Percentiles rank a stretch among this genome's conserved stretches.
Evolutionary conservation across 2,329 filamentous ascomycete species (phyloP).

Genomic region (Penicillium decumbens): DNA sequence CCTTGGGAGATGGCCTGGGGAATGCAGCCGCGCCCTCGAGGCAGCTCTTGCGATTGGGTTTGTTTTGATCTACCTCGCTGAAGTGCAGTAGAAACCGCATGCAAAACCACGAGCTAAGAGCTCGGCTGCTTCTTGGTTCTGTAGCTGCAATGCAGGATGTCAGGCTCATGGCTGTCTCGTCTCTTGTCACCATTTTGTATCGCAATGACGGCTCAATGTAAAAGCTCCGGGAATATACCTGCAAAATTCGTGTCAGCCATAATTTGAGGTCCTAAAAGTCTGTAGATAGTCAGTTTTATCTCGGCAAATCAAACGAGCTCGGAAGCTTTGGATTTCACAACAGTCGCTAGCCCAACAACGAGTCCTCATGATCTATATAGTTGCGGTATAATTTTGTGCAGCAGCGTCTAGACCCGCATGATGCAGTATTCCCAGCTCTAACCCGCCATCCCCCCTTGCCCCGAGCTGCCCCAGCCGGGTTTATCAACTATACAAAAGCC

Average conservation of each 20-base stretch:
- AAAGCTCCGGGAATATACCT: background rate
- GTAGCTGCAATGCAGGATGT: background rate
- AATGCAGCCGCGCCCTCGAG: conserved; percentile 9
- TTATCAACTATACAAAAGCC: conserved; percentile 8
- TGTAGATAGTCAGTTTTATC: background rate
- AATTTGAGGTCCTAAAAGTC: background rate
- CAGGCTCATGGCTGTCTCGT: background rate
- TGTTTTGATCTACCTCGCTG: conserved; percentile 6
- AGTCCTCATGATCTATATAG: background rate
- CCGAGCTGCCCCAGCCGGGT: conserved; percentile 7
- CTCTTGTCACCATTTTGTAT: background rate
- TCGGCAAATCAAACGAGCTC: background rate
- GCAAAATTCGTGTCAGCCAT: background rate
- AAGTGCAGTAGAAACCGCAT: background rate
- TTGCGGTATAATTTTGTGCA: background rate
- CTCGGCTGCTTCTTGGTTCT: background rate
- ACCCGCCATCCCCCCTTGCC: conserved; percentile 9
- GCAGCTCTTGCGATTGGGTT: conserved; percentile 11
- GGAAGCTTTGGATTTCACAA: background rate
- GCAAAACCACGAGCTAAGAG: background rate
- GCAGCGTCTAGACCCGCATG: background rate
- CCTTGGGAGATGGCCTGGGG: conserved; percentile 13
- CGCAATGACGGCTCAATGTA: background rate
- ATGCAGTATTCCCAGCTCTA: conserved; percentile 6
- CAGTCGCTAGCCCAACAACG: background rate